Evolutionary conservation across 768 basidiomycete species (phyloP).

Genomic region (Peribolospora baueri): DNA sequence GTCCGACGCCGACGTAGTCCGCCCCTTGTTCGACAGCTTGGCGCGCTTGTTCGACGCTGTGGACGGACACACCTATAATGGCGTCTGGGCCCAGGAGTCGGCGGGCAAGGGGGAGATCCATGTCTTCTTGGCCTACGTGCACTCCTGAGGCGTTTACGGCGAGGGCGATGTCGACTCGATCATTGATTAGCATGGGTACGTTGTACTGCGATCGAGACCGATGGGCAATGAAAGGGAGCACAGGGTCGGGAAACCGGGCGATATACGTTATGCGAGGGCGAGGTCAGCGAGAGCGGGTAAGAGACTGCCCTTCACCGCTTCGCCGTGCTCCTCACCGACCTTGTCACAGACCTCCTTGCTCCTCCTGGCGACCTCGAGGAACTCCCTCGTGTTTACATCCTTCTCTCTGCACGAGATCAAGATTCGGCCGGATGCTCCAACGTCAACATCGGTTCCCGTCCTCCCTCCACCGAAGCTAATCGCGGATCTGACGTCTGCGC

Average conservation of each 20-base stretch:
- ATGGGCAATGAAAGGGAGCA: not conserved
- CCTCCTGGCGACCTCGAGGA: slow-evolving; percentile 43
- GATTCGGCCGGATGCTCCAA: too few relatives aligned
- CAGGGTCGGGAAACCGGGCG: not conserved
- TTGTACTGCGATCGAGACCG: slow-evolving; percentile 25
- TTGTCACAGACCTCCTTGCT: slow-evolving; percentile 48
- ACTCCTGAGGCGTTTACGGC: slow-evolving; percentile 48
- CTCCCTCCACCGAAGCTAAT: too few relatives aligned
- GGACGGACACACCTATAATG: slow-evolving; percentile 61
- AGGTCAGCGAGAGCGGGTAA: not conserved
- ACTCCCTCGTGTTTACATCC: slow-evolving; percentile 55
- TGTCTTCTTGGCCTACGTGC: slow-evolving; percentile 74
- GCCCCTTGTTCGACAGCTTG: slow-evolving; percentile 36
- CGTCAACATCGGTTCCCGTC: too few relatives aligned
- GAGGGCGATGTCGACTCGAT: slow-evolving; percentile 56
- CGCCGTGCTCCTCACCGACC: slow-evolving; percentile 10
- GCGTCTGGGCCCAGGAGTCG: slow-evolving; percentile 39
- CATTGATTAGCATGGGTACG: slow-evolving; percentile 62
- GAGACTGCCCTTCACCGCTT: not conserved
- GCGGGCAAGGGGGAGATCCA: slow-evolving; percentile 38
- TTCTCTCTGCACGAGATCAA: slow-evolving; percentile 32
- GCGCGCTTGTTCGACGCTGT: slow-evolving; percentile 37
- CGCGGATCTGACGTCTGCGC: too few relatives aligned
- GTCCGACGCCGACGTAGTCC: slow-evolving; percentile 73
- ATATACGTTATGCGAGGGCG: not conserved